A percentile compares a stretch with the other conserved stretches of the same genome.
Evolutionary conservation across 495 filamentous ascomycete species (phyloP).

Genomic region (Immersiella caudata): DNA sequence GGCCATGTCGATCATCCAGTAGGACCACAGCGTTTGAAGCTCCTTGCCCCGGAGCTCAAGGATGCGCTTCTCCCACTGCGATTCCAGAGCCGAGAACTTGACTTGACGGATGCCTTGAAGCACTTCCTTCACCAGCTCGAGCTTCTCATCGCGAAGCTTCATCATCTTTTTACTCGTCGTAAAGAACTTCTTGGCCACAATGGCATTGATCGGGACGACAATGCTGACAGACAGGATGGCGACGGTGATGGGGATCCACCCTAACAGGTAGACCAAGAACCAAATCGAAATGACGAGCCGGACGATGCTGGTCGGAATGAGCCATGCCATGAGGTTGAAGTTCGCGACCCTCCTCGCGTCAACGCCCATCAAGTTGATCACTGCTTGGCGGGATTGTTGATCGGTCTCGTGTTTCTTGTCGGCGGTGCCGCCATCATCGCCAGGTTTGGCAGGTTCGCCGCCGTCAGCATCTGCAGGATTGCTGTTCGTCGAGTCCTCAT

Average conservation of each 20-base stretch:
- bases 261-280: conserved; percentile 67
- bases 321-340: conserved; percentile 63
- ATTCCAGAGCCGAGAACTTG: conserved; percentile 77
- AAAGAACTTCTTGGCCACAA: conserved; percentile 63
- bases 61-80: conserved; percentile 72
- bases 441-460: background rate
- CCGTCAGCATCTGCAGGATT: background rate
- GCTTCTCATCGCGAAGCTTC: conserved; percentile 73
- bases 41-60: conserved; percentile 61
- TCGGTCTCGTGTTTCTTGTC: conserved; percentile 17
- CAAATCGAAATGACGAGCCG: conserved; percentile 61
- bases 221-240: conserved; percentile 62
- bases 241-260: conserved; percentile 65
- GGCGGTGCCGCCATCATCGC: background rate
- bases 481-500: background rate
- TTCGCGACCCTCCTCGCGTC: conserved; percentile 72
- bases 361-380: conserved; percentile 73
- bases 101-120: conserved; percentile 79
- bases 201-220: conserved; percentile 66
- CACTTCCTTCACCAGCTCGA: conserved; percentile 72
- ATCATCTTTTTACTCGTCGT: conserved; percentile 66
- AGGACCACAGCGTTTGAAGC: conserved; percentile 60
- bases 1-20: conserved; percentile 59
- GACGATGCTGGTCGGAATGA: conserved; percentile 56
- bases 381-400: conserved; percentile 63